Base-by-base conservation (phyloP, 345 rosid genomes). In the Salix suchowensis region DNA sequence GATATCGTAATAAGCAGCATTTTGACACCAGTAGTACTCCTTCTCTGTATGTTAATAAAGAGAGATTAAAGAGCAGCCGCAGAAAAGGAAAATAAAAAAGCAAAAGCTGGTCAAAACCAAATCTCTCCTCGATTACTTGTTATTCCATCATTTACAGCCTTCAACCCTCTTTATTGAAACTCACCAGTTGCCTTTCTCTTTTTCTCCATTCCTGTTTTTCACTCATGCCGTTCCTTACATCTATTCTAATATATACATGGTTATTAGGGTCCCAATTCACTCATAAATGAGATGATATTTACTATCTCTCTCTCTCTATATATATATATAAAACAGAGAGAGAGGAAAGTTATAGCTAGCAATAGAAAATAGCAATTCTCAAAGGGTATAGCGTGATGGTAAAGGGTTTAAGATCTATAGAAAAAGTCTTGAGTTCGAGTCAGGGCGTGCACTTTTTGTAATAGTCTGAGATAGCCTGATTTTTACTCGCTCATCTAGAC, bases 41-140 rank as follows among this genome's bases (percentile, higher is more conserved):
- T 23, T 4, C 34, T 32, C 36, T 24, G 4, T 71, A 28, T 46
- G 42, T 72, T 67, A 28, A 61, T 32, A 68, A 18, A 48, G 39
- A 48, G 39, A 62, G 60, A 55, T 14, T 52, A 70, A 37, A 74
- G 69, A 65, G 82, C 80, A 81, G 85, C 79, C 82, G 84, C 85
- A 73, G 79, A 75, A 79, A 73, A 80, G 77, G 30, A 76, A 34
- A 34, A 32, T 67, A 67, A 30, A 65, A 81, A 81, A 79, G 42
- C 16, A 73, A 87, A 85, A 83, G 90, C 62, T 83, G 87, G 88
- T 87, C 90, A 87, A 87, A 87, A 85, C 77, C 77, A 76, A 74
- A 82, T 80, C 87, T 85, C 80, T 79, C 82, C 87, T 85, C 81
- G 81, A 85, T 81, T 76, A 74, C 80, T 83, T 77, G 84, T 81